Base-by-base conservation (phyloP, 164 flowering plant species). In the Magnolia kwangsiensis region DNA sequence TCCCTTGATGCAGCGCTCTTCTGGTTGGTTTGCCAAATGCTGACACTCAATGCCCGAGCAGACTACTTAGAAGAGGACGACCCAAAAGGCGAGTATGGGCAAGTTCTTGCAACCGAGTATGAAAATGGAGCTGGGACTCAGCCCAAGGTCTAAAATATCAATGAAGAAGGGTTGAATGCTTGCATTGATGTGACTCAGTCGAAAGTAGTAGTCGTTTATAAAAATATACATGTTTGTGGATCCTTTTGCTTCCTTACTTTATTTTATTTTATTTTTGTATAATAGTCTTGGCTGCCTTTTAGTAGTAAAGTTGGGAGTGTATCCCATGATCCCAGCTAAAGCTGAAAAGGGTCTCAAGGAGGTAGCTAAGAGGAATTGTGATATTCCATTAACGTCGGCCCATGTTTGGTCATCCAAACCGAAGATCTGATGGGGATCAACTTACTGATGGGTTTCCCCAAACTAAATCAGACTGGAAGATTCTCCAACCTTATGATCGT, bases 1-100 rank as follows among this genome's bases (percentile, higher is more conserved):
- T 80, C 86, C 21, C 80, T 86, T 45, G 83, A 84, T 78, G 80
- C 86, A 63, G 63, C 82, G 21, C 82, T 87, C 59, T 84, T 85
- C 76, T 87, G 90, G 90, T 73, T 86, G 81, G 31, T 87, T 45
- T 80, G 86, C 82, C 82, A 79, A 73, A 86, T 87, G 86, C 76
- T 86, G 72, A 79, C 87, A 16, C 51, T 55, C 21, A 84, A 87
- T 67, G 82, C 86, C 18, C 79, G 88, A 75, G 83, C 71, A 2
- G 88, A 87, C 77, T 83, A 80, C 77, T 74, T 83, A 1, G 83
- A 79, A 11, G 78, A 78, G 18, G 86, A 81, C 16, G 83, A 82
- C 70, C 79, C 79, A 49, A 85, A 83, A 74, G 88, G 88, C 23
- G 81, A 83, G 8, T 83, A 82, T 64, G 86, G 84, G n/a, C 72